A percentile compares a stretch with the other conserved stretches of the same genome.
phyloP scores from a whole-genome alignment of 108 stramenopile species.

The Skeletonema menzelii region DNA sequence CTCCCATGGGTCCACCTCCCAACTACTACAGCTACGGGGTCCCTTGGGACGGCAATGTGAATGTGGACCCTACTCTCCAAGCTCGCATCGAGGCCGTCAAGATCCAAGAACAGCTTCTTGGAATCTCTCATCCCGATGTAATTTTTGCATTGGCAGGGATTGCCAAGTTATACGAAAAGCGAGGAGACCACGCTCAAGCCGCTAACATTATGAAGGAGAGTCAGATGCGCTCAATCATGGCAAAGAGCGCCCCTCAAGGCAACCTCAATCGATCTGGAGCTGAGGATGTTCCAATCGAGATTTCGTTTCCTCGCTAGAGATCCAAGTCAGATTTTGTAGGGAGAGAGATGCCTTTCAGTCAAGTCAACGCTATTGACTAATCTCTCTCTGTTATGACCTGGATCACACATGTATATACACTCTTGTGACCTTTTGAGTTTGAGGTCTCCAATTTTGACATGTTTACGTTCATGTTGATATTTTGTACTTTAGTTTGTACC shows the following conservation, averaged over 20 bases:
- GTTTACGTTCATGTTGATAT: neutral
- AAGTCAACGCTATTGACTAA: neutral
- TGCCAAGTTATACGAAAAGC: slow-evolving; percentile 29
- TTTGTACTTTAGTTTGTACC: neutral
- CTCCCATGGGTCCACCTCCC: slow-evolving; percentile 1
- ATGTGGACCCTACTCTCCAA: slow-evolving; percentile 25
- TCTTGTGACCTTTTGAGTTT: neutral
- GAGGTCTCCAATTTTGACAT: neutral
- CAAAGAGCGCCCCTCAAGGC: slow-evolving; percentile 12
- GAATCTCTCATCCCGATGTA: slow-evolving; percentile 53
- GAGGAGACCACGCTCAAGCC: slow-evolving; percentile 23
- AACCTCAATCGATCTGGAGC: neutral
- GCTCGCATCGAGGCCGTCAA: slow-evolving; percentile 38
- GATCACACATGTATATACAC: neutral
- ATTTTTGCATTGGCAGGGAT: slow-evolving; percentile 47
- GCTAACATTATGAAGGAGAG: slow-evolving; percentile 21
- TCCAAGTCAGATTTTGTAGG: neutral
- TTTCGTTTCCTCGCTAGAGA: slow-evolving; percentile 4
- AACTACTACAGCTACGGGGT: neutral
- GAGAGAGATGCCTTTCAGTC: neutral
- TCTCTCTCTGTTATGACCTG: neutral
- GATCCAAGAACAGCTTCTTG: slow-evolving; percentile 45
- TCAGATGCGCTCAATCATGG: slow-evolving; percentile 19
- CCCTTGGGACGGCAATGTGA: neutral
- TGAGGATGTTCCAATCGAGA: slow-evolving; percentile 22